These are phyloP conservation scores for Termitomyces sp. DNA, from an alignment of 768 basidiomycete species.

Conservation along the genomic window DNA sequence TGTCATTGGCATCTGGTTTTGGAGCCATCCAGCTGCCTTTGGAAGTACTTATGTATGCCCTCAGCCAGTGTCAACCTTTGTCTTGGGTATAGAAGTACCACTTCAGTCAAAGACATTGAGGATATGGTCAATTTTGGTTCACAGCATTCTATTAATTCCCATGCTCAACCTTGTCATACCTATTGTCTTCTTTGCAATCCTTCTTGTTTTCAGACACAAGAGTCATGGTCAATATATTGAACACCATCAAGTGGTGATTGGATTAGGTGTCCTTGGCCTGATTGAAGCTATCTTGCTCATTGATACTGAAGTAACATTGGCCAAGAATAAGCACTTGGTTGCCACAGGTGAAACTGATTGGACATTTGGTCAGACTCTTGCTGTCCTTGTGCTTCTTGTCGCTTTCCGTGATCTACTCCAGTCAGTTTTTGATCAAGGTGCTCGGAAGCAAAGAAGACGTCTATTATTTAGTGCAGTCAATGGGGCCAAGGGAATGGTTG, in stretches of 20 bases:
- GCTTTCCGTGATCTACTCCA: slow-evolving; percentile 3
- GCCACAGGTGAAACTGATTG: not conserved
- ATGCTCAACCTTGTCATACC: not conserved
- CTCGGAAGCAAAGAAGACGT: not conserved
- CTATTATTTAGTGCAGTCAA: not conserved
- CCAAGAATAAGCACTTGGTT: not conserved
- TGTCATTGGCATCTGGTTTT: slow-evolving; percentile 2
- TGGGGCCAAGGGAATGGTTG: not conserved
- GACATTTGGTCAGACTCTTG: slow-evolving; percentile 12
- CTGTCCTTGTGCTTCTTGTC: slow-evolving; percentile 4
- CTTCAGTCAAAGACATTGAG: not conserved
- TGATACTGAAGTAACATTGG: not conserved
- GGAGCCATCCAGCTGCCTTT: not conserved
- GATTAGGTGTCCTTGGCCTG: not conserved
- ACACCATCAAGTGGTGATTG: not conserved
- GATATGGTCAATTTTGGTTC: not conserved
- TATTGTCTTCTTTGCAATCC: not conserved
- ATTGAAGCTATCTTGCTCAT: not conserved
- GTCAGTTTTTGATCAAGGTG: not conserved
- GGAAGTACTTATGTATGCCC: not conserved
- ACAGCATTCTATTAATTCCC: not conserved
- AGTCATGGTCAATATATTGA: not conserved
- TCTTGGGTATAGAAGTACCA: not conserved
- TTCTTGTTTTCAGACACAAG: not conserved
- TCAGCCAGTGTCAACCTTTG: not conserved